These are phyloP conservation scores for Leersia perrieri DNA, from an alignment of 176 grass and related monocot genomes.

Conservation along the genomic window DNA sequence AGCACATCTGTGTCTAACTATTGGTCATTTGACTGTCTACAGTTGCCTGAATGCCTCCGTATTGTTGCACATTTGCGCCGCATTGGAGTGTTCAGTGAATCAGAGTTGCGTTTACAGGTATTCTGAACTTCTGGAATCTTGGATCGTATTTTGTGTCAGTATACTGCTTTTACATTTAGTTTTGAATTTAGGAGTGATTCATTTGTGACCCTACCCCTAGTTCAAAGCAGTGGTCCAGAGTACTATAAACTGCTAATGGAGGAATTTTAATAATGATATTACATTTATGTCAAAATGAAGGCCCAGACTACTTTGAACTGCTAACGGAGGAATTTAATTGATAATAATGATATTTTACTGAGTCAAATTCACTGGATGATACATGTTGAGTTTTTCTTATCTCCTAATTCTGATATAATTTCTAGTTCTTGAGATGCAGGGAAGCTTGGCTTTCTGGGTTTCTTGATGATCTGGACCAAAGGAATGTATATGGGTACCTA, in stretches of 20 bases:
- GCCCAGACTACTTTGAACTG: neutral
- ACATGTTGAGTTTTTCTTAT: slow-evolving; percentile 3
- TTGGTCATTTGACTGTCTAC: slow-evolving; percentile 40
- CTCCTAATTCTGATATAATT: slow-evolving; percentile 39
- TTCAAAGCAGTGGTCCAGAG: neutral
- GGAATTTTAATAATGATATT: neutral
- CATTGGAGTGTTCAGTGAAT: slow-evolving; percentile 91
- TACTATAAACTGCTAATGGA: neutral
- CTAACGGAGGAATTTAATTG: neutral
- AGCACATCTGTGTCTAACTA: neutral
- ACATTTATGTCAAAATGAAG: neutral
- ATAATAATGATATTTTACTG: neutral
- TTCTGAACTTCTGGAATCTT: neutral
- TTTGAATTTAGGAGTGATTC: neutral
- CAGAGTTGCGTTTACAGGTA: slow-evolving; percentile 93
- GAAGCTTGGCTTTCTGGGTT: slow-evolving; percentile 91
- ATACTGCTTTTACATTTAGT: neutral
- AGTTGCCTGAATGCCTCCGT: slow-evolving; percentile 90
- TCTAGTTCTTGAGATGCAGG: slow-evolving; percentile 96
- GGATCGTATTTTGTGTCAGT: neutral
- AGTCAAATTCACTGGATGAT: slow-evolving; percentile 5
- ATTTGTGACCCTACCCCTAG: neutral
- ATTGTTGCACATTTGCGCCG: slow-evolving; percentile 78
- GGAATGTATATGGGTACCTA: slow-evolving; percentile 88
- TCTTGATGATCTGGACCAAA: slow-evolving; percentile 88